A percentile compares a stretch with the other conserved stretches of the same genome.
These are phyloP conservation scores for Hordeum marinum DNA, from an alignment of 176 grass and related monocot species.

Conservation along the genomic window DNA sequence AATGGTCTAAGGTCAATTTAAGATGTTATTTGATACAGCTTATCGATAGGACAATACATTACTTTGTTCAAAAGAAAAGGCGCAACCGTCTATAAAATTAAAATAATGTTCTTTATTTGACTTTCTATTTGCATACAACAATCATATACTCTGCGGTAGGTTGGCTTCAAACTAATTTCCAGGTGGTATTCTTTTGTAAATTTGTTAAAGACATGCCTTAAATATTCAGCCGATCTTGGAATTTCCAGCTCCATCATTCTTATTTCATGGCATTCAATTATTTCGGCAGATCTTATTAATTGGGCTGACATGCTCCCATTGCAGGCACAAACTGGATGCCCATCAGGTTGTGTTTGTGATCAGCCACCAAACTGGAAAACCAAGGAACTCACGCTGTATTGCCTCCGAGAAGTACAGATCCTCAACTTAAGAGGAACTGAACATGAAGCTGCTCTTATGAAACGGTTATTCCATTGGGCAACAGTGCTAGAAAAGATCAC, in stretches of 20 bases:
- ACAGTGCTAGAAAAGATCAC: not conserved
- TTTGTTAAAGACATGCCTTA: not conserved
- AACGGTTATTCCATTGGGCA: slow-evolving; percentile 4
- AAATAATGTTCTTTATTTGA: not conserved
- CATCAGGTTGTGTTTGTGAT: not conserved
- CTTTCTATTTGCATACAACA: not conserved
- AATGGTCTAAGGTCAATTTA: not conserved
- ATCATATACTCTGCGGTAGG: not conserved
- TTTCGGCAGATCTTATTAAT: not conserved
- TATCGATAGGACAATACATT: not conserved
- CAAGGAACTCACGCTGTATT: not conserved
- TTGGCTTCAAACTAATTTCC: not conserved
- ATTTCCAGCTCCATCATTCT: not conserved
- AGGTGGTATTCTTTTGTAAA: not conserved
- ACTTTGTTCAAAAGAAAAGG: not conserved
- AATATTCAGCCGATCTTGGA: not conserved
- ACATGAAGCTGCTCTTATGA: not conserved
- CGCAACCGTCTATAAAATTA: not conserved
- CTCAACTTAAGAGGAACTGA: not conserved
- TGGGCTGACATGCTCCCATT: not conserved
- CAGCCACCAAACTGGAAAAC: not conserved
- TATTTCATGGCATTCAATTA: not conserved
- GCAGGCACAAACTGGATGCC: not conserved
- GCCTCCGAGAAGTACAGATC: not conserved
- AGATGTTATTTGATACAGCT: not conserved